A percentile compares a stretch with the other conserved stretches of the same genome.
These are phyloP conservation scores for Ceratocystis destructans DNA, from an alignment of 2,329 filamentous ascomycete species.

Conservation along the genomic window DNA sequence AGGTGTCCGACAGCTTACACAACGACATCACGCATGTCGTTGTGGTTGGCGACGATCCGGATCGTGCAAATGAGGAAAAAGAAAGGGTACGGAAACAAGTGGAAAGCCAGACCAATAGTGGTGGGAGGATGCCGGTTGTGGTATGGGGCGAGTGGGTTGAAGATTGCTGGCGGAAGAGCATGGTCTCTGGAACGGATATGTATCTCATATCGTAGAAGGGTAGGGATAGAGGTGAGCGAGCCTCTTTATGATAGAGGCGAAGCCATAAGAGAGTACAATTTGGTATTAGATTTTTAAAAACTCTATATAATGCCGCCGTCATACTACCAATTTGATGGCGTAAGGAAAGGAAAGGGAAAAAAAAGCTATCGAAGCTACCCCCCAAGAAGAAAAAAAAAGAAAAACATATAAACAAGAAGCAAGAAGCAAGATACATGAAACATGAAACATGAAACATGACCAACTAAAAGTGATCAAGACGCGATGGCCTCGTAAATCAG, in stretches of 20 bases:
- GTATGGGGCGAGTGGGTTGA: constrained; percentile 61
- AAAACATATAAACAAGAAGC: not conserved
- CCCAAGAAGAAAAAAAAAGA: not conserved
- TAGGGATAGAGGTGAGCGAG: not conserved
- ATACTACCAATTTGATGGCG: not conserved
- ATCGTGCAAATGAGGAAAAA: constrained; percentile 28
- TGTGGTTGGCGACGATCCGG: constrained; percentile 32
- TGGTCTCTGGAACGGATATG: constrained; percentile 64
- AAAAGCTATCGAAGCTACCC: not conserved
- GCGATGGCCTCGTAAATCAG: constrained; percentile 40
- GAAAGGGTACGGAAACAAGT: constrained; percentile 34
- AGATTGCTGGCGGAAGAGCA: constrained; percentile 66
- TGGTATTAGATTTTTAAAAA: not conserved
- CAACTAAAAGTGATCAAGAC: constrained; percentile 27
- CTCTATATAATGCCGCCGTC: not conserved
- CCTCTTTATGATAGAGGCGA: not conserved
- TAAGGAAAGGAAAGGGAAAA: not conserved
- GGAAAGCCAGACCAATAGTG: constrained; percentile 25
- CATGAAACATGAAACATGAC: not conserved
- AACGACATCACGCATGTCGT: constrained; percentile 61
- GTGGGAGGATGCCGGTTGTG: constrained; percentile 43
- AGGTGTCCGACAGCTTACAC: constrained; percentile 36
- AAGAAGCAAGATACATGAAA: not conserved
- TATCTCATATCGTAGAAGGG: constrained; percentile 28
- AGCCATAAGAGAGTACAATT: not conserved